Conservation (phyloP, 305 asterid genomes). For the Fraxinus floribunda region DNA sequence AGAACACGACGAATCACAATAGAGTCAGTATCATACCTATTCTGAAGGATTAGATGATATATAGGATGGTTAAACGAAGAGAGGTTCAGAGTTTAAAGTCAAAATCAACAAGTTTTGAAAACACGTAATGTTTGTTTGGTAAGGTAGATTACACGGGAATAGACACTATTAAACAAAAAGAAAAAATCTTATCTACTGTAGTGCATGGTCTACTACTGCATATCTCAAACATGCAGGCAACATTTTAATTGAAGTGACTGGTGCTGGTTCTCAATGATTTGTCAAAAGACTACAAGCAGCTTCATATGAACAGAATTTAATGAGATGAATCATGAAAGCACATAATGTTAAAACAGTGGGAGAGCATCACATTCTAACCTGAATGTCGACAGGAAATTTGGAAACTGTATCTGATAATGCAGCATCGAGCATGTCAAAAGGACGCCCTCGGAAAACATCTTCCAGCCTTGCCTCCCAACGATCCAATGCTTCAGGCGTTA, state of each 20-base stretch:
- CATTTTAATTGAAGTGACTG: background rate
- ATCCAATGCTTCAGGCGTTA: conserved; percentile 82
- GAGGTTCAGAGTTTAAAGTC: background rate
- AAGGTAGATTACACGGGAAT: background rate
- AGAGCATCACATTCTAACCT: conserved; percentile 43
- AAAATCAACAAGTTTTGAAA: background rate
- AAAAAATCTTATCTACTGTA: background rate
- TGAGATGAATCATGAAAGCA: background rate
- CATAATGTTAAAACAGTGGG: background rate
- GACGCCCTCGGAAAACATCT: conserved; percentile 76
- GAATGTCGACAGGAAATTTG: conserved; percentile 84
- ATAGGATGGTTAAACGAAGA: background rate
- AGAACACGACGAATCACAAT: background rate
- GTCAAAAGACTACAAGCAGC: background rate
- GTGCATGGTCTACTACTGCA: background rate
- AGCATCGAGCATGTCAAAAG: conserved; percentile 97
- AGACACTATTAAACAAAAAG: background rate
- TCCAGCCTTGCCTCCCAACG: conserved; percentile 92
- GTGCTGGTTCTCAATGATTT: background rate
- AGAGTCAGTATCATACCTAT: background rate
- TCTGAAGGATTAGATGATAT: background rate
- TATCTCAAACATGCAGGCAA: background rate
- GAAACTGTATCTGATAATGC: conserved; percentile 83
- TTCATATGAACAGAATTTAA: background rate
- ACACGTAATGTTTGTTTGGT: background rate